Base-by-base conservation (phyloP, 345 rosid species). In the Gossypium thurberi region DNA sequence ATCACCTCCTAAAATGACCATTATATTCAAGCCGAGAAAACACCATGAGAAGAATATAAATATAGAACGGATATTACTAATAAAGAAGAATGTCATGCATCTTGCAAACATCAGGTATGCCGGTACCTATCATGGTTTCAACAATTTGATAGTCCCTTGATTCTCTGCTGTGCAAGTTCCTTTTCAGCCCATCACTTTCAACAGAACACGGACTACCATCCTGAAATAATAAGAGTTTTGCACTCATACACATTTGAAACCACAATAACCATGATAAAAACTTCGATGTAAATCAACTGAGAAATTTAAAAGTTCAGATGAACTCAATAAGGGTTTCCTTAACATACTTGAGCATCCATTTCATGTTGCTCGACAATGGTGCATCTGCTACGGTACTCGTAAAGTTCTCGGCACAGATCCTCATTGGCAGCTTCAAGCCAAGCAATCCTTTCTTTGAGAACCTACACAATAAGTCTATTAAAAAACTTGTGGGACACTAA, bases 361-460 rank as follows among this genome's bases (percentile, higher is more conserved):
- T 95, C 99, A 52, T 84, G 82, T 70, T 75, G 88, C 71, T 87
- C 90, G 43, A 81, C 78, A 52, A 80, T 66, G 55, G 78, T 77
- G 77, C 86, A 82, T 85, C 90, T 91, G 87, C 86, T 86, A 52
- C 92, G 90, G 80, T 86, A 93, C 65, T 84, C 92, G 65, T 93
- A 93, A 77, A 95, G 99, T 83, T 95, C 92, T 25, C 91, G 94
- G 75, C 93, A 88, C 56, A 95, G 98, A 74, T 93, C 90, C 79
- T 88, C 96, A 70, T 95, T 95, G 42, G 93, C 88, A 77, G 91
- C 90, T 89, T 95, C 99, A 77, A 95, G 98, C 86, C 91, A 87
- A 79, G 89, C 89, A 79, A 95, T 91, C 80, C 92, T 86, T 84
- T 95, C 96, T 79, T 91, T 95, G 56, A 95, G 93, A 77, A 84